phyloP scores from a whole-genome alignment of 108 stramenopile genomes.

The Cyclotella kingstonii region DNA sequence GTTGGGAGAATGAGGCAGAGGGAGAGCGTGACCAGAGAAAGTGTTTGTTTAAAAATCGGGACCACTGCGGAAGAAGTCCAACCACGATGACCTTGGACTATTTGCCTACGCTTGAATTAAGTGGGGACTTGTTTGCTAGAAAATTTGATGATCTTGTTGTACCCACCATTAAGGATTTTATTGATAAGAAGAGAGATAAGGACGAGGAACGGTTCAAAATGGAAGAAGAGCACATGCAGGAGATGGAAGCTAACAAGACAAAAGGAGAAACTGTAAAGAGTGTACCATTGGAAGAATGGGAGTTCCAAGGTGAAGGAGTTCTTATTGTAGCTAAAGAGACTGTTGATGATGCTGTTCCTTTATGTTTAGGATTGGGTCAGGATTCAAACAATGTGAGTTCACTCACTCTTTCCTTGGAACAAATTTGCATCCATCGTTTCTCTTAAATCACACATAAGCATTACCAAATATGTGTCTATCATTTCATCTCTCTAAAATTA shows the following conservation, averaged over 20 bases:
- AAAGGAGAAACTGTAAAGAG: slow-evolving; percentile 20
- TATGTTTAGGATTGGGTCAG: slow-evolving; percentile 72
- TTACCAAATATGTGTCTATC: too few relatives aligned
- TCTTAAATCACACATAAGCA: too few relatives aligned
- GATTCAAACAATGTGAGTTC: slow-evolving; percentile 43
- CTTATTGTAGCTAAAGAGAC: slow-evolving; percentile 86
- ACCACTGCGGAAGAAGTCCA: slow-evolving; percentile 90
- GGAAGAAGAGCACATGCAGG: slow-evolving; percentile 28
- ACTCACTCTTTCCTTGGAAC: not conserved
- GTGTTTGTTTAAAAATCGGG: slow-evolving; percentile 82
- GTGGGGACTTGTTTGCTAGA: slow-evolving; percentile 84
- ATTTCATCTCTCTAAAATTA: too few relatives aligned
- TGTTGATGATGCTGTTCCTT: slow-evolving; percentile 48
- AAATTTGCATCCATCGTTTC: not conserved
- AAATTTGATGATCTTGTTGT: slow-evolving; percentile 77
- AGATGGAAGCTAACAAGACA: slow-evolving; percentile 22
- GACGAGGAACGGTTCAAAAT: slow-evolving; percentile 37
- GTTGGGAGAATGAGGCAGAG: slow-evolving; percentile 85
- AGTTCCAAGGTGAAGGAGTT: slow-evolving; percentile 80
- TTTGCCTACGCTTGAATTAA: slow-evolving; percentile 75
- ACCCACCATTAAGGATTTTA: slow-evolving; percentile 64
- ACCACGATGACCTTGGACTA: slow-evolving; percentile 86
- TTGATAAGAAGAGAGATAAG: slow-evolving; percentile 70
- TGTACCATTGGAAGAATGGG: slow-evolving; percentile 42
- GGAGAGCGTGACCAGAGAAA: slow-evolving; percentile 73